These are phyloP conservation scores for Plasmodium malariae DNA, from an alignment of 169 alveolate genomes.

Conservation along the genomic window DNA sequence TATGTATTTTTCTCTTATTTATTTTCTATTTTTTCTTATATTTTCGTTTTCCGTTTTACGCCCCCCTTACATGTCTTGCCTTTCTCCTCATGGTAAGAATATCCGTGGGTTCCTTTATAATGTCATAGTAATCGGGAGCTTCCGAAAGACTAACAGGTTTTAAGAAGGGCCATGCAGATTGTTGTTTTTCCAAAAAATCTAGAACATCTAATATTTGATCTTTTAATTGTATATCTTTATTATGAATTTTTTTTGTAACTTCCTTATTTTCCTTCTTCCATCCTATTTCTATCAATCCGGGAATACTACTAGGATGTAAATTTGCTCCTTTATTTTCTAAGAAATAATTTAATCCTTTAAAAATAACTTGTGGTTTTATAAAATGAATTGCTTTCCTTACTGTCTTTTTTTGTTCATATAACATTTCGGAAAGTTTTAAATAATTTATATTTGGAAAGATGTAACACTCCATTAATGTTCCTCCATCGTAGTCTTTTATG, in stretches of 20 bases:
- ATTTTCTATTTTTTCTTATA: not conserved
- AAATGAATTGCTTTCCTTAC: slow-evolving; percentile 89
- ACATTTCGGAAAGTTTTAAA: slow-evolving; percentile 91
- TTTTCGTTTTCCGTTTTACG: too few relatives aligned
- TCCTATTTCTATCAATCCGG: slow-evolving; percentile 95
- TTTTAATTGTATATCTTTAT: slow-evolving; percentile 82
- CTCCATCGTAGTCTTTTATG: slow-evolving; percentile 99
- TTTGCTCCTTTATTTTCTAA: slow-evolving; percentile 70
- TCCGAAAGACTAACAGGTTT: slow-evolving; percentile 96
- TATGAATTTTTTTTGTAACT: slow-evolving; percentile 61
- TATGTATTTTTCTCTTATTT: not conserved
- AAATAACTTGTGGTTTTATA: slow-evolving; percentile 86
- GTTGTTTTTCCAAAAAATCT: slow-evolving; percentile 88
- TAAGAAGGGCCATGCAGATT: slow-evolving; percentile 95
- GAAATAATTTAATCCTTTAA: slow-evolving; percentile 90
- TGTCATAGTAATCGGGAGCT: slow-evolving; percentile 98
- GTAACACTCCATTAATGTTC: slow-evolving; percentile 99
- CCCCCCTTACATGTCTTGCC: slow-evolving; percentile 87
- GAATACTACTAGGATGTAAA: slow-evolving; percentile 89
- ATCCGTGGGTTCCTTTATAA: slow-evolving; percentile 97
- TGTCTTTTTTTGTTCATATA: slow-evolving; percentile 93
- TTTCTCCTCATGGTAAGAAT: slow-evolving; percentile 93
- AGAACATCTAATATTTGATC: slow-evolving; percentile 89
- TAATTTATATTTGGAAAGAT: slow-evolving; percentile 95
- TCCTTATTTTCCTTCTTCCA: slow-evolving; percentile 88